A percentile compares a stretch with the other conserved stretches of the same genome.
Evolutionary conservation across 495 filamentous ascomycete species (phyloP).

Genomic region (Hyphodiscus hymeniophilus): DNA sequence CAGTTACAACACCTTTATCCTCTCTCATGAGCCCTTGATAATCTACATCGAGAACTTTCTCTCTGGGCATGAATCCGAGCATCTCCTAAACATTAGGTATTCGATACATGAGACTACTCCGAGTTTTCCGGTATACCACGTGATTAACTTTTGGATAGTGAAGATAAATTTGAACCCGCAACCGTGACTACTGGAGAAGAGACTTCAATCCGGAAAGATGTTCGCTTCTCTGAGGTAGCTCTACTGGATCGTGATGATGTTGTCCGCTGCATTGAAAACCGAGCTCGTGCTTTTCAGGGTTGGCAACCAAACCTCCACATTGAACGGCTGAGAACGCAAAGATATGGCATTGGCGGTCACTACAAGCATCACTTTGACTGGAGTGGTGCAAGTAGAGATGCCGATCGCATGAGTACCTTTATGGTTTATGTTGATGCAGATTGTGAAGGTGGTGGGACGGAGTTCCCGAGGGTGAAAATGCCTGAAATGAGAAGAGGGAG

Average conservation of each 20-base stretch:
- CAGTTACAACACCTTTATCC: slow-evolving; percentile 25
- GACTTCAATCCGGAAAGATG: slow-evolving; percentile 35
- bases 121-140: slow-evolving; percentile 7
- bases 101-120: too few relatives aligned
- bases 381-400: slow-evolving; percentile 33
- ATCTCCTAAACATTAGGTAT: slow-evolving; percentile 44
- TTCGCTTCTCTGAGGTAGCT: slow-evolving; percentile 51
- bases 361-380: slow-evolving; percentile 55
- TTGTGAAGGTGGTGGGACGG: slow-evolving; percentile 53
- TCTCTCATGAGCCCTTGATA: slow-evolving; percentile 43
- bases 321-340: slow-evolving; percentile 54
- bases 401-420: slow-evolving; percentile 45
- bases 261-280: slow-evolving; percentile 51
- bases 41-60: slow-evolving; percentile 51
- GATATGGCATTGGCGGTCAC: slow-evolving; percentile 49
- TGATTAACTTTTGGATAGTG: slow-evolving; percentile 24
- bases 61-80: slow-evolving; percentile 35
- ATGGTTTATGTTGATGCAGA: slow-evolving; percentile 55
- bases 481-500: slow-evolving; percentile 7
- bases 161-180: slow-evolving; percentile 43
- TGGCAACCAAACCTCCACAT: slow-evolving; percentile 51
- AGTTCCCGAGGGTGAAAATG: slow-evolving; percentile 39
- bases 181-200: slow-evolving; percentile 42
- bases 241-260: slow-evolving; percentile 44
- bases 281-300: slow-evolving; percentile 51